These are phyloP conservation scores for Nicotiana attenuata DNA, from an alignment of 257 asterid genomes.

Conservation along the genomic window DNA sequence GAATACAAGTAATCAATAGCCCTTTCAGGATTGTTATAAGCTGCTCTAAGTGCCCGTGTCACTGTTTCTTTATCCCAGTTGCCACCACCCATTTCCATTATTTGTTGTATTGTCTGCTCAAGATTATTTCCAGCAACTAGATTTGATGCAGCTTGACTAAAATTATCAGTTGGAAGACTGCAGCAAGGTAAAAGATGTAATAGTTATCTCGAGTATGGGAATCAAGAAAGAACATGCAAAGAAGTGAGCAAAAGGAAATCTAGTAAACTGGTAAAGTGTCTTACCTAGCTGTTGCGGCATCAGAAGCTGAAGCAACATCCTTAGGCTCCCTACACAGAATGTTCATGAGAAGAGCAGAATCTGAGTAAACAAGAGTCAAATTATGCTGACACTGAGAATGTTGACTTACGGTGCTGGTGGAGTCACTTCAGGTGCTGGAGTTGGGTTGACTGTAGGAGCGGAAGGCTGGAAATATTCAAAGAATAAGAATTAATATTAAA, in stretches of 20 bases:
- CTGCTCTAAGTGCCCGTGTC: slow-evolving; percentile 76
- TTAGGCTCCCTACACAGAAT: slow-evolving; percentile 38
- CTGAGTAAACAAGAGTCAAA: background rate
- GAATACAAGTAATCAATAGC: slow-evolving; percentile 57
- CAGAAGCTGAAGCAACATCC: slow-evolving; percentile 36
- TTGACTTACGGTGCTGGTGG: slow-evolving; percentile 47
- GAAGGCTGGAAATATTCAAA: slow-evolving; percentile 39
- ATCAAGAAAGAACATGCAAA: background rate
- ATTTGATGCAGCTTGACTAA: slow-evolving; percentile 48
- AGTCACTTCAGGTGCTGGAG: slow-evolving; percentile 43
- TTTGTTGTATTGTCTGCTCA: slow-evolving; percentile 63
- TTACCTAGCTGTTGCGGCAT: slow-evolving; percentile 40
- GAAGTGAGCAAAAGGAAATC: background rate
- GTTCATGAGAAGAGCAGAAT: slow-evolving; percentile 9
- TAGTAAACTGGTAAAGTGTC: background rate
- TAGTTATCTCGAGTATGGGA: slow-evolving; percentile 1
- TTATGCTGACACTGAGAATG: background rate
- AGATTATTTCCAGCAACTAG: slow-evolving; percentile 45
- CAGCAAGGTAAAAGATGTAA: slow-evolving; percentile 18
- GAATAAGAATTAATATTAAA: too few species aligned
- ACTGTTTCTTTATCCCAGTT: slow-evolving; percentile 78
- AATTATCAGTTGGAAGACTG: slow-evolving; percentile 37
- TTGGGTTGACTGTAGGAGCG: slow-evolving; percentile 33
- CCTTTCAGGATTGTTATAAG: slow-evolving; percentile 65
- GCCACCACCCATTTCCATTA: slow-evolving; percentile 89